Evolutionary conservation across 495 filamentous ascomycete genomes (phyloP).

Genomic region (Delitschia confertaspora): DNA sequence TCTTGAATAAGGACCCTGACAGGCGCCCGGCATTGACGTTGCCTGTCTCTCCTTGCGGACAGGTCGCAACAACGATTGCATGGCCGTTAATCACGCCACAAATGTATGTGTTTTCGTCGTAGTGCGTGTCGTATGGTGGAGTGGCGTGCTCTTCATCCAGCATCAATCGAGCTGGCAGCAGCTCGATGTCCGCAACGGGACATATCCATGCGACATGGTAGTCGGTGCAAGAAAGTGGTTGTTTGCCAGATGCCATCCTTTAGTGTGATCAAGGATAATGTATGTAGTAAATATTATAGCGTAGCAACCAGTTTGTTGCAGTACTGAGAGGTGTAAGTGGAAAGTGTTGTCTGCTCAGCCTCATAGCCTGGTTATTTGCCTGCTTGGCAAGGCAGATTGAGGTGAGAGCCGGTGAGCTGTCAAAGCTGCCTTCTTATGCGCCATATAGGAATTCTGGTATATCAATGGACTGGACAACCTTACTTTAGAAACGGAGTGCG

Average conservation of each 20-base stretch:
- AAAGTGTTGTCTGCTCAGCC: too few relatives aligned
- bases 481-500: too few relatives aligned
- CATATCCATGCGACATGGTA: constrained; percentile 15
- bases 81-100: constrained; percentile 11
- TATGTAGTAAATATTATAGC: neutral
- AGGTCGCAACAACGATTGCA: constrained; percentile 13
- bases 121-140: constrained; percentile 6
- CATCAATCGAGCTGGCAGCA: constrained; percentile 7
- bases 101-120: constrained; percentile 19
- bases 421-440: too few relatives aligned
- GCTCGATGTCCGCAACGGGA: constrained; percentile 7
- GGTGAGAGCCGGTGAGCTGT: too few relatives aligned
- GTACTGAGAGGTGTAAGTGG: too few relatives aligned
- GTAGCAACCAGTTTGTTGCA: neutral
- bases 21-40: constrained; percentile 11
- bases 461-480: too few relatives aligned
- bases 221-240: constrained; percentile 5
- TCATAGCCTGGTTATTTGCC: neutral
- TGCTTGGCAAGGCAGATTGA: too few relatives aligned
- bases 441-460: too few relatives aligned
- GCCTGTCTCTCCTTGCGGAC: constrained; percentile 6
- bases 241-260: constrained; percentile 7
- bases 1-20: constrained; percentile 12
- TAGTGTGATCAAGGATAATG: too few relatives aligned
- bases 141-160: constrained; percentile 9